Evolutionary conservation across 2,329 filamentous ascomycete genomes (phyloP).

Genomic region (Cryphonectria parasitica): DNA sequence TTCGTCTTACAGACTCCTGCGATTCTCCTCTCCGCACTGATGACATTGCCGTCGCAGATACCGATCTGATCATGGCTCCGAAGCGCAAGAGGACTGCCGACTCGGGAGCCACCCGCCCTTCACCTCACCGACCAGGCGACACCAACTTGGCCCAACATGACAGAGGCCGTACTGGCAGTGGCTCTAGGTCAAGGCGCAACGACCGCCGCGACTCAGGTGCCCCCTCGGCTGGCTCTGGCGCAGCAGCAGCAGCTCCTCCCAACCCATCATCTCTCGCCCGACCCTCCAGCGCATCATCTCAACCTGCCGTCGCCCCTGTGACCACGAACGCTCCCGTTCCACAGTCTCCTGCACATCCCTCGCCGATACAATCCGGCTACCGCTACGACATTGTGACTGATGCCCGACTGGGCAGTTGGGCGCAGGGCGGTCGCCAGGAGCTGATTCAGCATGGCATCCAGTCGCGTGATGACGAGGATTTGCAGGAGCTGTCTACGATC

Average conservation of each 20-base stretch:
- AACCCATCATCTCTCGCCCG: constrained; percentile 40
- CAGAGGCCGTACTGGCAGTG: constrained; percentile 52
- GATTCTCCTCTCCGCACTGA: constrained; percentile 15
- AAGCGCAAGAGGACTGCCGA: constrained; percentile 63
- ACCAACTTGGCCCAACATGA: constrained; percentile 62
- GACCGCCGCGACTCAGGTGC: constrained; percentile 57
- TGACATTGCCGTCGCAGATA: constrained; percentile 24
- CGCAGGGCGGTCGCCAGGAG: constrained; percentile 65
- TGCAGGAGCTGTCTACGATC: constrained; percentile 68
- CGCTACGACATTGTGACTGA: constrained; percentile 79
- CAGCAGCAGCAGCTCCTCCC: constrained; percentile 17
- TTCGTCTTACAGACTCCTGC: constrained; percentile 6
- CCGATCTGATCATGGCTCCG: constrained; percentile 52
- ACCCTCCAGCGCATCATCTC: constrained; percentile 45
- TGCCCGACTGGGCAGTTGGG: constrained; percentile 70
- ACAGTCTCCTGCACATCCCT: constrained; percentile 35
- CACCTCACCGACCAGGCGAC: constrained; percentile 66
- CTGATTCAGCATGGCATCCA: constrained; percentile 68
- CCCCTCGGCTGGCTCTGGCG: constrained; percentile 14
- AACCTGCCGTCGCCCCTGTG: constrained; percentile 32
- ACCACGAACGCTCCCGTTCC: constrained; percentile 32
- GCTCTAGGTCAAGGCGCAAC: constrained; percentile 49
- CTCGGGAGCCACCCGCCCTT: constrained; percentile 54
- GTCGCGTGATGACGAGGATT: constrained; percentile 69
- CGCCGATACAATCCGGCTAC: constrained; percentile 54